Evolutionary conservation across 73 alveolate genomes (phyloP).

Genomic region (Effrenium voratum): DNA sequence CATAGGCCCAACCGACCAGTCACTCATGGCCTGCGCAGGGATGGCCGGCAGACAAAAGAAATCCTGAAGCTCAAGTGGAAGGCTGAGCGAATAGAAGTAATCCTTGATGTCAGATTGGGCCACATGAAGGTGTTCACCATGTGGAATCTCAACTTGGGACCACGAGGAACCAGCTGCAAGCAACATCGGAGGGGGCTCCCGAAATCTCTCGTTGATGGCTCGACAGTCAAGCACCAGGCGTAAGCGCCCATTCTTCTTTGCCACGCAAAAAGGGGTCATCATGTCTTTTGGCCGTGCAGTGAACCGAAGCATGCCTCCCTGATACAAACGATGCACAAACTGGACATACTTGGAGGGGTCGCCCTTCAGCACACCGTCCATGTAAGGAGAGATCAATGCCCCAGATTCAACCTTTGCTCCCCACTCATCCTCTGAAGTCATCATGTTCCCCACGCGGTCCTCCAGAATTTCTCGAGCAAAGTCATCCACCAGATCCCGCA

Average conservation of each 20-base stretch:
- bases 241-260: not conserved
- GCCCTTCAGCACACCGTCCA: not conserved
- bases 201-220: not conserved
- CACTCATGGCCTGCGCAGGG: not conserved
- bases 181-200: not conserved
- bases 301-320: not conserved
- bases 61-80: not conserved
- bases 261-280: not conserved
- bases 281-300: not conserved
- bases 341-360: not conserved
- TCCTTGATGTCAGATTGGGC: constrained; percentile 18
- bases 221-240: constrained; percentile 16
- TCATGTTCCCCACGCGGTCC: not conserved
- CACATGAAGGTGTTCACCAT: not conserved
- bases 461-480: not conserved
- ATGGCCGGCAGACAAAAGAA: constrained; percentile 16
- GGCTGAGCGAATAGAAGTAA: not conserved
- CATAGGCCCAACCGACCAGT: not conserved
- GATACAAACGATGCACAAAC: not conserved
- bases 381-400: not conserved
- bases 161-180: constrained; percentile 2
- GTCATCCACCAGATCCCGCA: not conserved
- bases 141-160: not conserved
- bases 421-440: not conserved
- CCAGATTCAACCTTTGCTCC: not conserved